Evolutionary conservation across 257 asterid species (phyloP).

Genomic region (Rhazya stricta): DNA sequence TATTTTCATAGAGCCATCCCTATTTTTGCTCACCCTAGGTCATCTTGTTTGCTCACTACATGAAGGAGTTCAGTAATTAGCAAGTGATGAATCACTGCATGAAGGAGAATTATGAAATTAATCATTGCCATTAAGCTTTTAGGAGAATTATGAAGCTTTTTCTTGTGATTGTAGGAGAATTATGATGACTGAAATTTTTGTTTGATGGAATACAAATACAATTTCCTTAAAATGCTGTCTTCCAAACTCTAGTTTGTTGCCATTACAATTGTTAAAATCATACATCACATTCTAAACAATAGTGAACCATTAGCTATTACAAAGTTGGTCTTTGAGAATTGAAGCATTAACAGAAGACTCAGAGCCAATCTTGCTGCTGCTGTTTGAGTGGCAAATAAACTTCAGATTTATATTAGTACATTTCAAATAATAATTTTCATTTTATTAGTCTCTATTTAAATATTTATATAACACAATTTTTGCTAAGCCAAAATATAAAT

Average conservation of each 20-base stretch:
- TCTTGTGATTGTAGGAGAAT: too few relatives aligned
- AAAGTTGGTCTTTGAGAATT: neutral
- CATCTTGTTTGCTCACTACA: conserved; percentile 46
- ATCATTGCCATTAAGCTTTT: too few relatives aligned
- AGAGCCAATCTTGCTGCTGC: conserved; percentile 90
- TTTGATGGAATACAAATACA: neutral
- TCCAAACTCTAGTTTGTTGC: neutral
- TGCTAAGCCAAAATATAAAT: too few relatives aligned
- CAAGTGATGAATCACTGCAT: too few relatives aligned
- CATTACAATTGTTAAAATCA: neutral
- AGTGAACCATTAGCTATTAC: neutral
- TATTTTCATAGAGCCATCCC: conserved; percentile 54
- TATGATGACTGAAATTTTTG: too few relatives aligned
- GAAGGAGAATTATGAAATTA: too few relatives aligned
- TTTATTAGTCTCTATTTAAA: too few relatives aligned
- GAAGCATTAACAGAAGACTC: conserved; percentile 16
- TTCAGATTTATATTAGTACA: too few relatives aligned
- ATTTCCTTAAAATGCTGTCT: too few relatives aligned
- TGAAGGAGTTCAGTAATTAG: conserved; percentile 39
- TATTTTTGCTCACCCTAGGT: conserved; percentile 66
- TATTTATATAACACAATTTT: too few relatives aligned
- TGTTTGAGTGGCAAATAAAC: conserved; percentile 83
- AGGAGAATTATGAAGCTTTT: too few relatives aligned
- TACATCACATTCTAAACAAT: neutral
- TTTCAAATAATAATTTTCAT: too few relatives aligned